phyloP scores from a whole-genome alignment of 257 asterid species.

The Nicotiana otophora region DNA sequence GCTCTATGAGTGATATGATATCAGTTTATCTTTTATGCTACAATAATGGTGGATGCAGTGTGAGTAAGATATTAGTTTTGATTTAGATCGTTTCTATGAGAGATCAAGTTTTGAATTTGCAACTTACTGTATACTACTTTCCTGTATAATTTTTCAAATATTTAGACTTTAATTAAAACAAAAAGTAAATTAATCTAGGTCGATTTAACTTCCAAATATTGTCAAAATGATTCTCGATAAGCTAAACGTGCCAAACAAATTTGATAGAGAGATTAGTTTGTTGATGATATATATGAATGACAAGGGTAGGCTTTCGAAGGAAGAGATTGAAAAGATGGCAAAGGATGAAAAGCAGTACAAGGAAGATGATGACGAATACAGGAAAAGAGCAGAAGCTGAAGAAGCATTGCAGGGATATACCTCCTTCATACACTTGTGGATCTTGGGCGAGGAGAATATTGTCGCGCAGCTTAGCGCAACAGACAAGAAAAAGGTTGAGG shows the following conservation, averaged over 20 bases:
- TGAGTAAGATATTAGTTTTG: neutral
- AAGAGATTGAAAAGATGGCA: conserved; percentile 5
- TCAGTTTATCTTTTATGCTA: neutral
- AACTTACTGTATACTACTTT: neutral
- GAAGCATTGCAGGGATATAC: neutral
- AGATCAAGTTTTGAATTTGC: neutral
- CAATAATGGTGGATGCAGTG: no score
- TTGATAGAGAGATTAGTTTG: neutral
- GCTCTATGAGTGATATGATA: neutral
- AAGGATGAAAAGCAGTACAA: conserved; percentile 10
- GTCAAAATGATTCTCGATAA: neutral
- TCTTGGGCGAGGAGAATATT: neutral
- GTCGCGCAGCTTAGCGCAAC: neutral
- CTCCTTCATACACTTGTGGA: no score
- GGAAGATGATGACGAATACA: conserved; percentile 1
- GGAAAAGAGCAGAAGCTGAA: neutral
- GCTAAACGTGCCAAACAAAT: neutral
- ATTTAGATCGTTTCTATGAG: neutral
- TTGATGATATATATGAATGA: neutral
- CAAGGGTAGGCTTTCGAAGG: conserved; percentile 6
- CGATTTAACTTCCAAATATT: neutral
- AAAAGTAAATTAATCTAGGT: neutral
- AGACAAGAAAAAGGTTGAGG: conserved; percentile 4
- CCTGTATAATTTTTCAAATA: neutral
- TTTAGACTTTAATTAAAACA: neutral